Evolutionary conservation across 2,329 filamentous ascomycete species (phyloP), one percentile per base, ranked within the genome.

Genomic region (Pseudophaeomoniella oleicola): DNA sequence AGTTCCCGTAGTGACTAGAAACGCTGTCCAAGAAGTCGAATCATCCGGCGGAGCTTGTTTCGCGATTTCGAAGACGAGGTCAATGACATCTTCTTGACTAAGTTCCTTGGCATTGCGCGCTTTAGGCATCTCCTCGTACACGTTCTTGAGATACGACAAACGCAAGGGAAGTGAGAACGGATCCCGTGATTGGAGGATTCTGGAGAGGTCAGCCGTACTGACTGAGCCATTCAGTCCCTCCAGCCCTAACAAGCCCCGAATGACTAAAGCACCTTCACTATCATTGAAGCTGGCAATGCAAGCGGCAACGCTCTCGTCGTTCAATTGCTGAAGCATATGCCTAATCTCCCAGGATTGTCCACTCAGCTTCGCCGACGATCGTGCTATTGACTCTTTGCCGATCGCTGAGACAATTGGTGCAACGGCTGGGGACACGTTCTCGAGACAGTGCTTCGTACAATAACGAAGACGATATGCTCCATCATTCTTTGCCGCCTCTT

Each of bases 151-250:
- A 39, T 62, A 61, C 39, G 62, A 41, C 32, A 60, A 57, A 34
- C 57, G 60, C 30, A 60, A 57, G 4, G 60, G 56, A 16, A 63
- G 49, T 6, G 60, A 63, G 39, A 64, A 59, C 37, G 60, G 52
- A 39, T 59, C 53, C 9, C 56, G 55, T 42, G 53, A 52, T 11
- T 47, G 44, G 22, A 60, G 50, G 12, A 58, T 52, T 34, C 9
- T 4, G 9, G 11, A 18, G 13, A 34, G 4, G n/a, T 27, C 22
- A 6, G 22, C 22, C 22, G n/a, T 9, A 6, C 22, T n/a, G 22
- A 27, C 22, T n/a, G 22, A 27, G 6, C n/a, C 9, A n/a, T 9
- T n/a, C 6, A n/a, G n/a, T 6, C 22, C 22, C 22, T 6, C 9
- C 9, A 27, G 22, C 6, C 22, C 22, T n/a, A 27, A 27, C 22